These are phyloP conservation scores for Penicillium steckii DNA, from an alignment of 495 filamentous ascomycete species.

Conservation along the genomic window DNA sequence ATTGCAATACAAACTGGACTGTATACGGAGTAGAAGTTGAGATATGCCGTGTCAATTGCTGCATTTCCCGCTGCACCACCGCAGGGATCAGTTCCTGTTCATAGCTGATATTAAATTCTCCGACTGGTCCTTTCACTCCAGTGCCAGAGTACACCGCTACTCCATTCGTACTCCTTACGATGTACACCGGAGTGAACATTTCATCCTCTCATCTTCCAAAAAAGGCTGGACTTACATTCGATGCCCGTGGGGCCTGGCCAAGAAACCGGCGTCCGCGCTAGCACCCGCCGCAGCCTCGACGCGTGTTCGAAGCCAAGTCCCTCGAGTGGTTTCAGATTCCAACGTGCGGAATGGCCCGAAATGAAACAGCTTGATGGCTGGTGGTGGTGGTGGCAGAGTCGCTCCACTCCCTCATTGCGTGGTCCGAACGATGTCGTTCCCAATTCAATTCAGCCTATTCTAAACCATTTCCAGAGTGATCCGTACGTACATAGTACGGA, in stretches of 20 bases:
- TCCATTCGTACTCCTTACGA: no score
- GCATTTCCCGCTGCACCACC: neutral
- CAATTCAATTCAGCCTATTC: neutral
- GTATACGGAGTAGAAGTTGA: no score
- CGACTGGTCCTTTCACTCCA: neutral
- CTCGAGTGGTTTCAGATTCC: conserved; percentile 39
- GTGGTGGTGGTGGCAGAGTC: neutral
- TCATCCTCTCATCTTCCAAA: no score
- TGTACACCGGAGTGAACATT: no score
- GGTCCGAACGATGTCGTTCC: neutral
- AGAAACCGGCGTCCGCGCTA: neutral
- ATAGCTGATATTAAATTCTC: neutral
- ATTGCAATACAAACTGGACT: no score
- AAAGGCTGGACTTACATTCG: neutral
- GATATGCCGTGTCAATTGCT: no score
- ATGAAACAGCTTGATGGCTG: neutral
- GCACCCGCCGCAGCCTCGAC: neutral
- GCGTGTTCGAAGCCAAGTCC: neutral
- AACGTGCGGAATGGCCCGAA: conserved; percentile 24
- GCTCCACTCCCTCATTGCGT: neutral
- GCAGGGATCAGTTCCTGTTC: neutral
- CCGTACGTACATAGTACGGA: no score
- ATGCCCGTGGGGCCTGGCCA: neutral
- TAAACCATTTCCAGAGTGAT: neutral
- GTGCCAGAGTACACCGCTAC: neutral